These are phyloP conservation scores for Neostapfia colusana DNA, from an alignment of 176 grass and related monocot genomes.

Conservation along the genomic window DNA sequence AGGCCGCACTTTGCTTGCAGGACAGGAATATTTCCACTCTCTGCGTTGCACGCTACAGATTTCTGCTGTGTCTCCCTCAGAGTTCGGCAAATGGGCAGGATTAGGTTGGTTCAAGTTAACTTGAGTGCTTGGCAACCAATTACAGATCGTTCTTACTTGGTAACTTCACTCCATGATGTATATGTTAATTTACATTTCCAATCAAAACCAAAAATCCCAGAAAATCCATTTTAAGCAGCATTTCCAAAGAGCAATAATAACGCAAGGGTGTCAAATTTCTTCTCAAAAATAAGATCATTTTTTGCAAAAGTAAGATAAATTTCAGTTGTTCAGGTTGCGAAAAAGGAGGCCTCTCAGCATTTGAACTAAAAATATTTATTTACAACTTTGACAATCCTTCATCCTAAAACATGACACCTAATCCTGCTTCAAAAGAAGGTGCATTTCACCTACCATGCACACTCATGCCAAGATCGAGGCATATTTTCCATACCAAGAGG, in stretches of 20 bases:
- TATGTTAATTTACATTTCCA: background rate
- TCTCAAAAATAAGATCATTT: background rate
- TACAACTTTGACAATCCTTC: background rate
- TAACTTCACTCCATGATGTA: background rate
- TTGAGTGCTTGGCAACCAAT: background rate
- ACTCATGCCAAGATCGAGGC: conserved; percentile 38
- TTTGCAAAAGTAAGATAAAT: background rate
- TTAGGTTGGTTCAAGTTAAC: background rate
- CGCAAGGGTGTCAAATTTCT: background rate
- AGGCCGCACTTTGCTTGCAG: conserved; percentile 3
- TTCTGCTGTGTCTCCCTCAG: background rate
- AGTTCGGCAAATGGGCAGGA: background rate
- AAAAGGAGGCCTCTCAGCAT: background rate
- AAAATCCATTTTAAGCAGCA: no score
- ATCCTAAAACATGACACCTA: conserved; percentile 35
- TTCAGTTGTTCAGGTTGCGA: background rate
- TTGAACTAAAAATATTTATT: conserved; percentile 10
- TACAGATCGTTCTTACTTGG: no score
- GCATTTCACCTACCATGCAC: conserved; percentile 47
- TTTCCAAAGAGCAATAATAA: background rate
- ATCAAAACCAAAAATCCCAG: no score
- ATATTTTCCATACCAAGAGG: conserved; percentile 50
- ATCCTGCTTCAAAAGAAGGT: conserved; percentile 30
- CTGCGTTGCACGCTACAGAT: background rate
- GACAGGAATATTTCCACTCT: background rate